A percentile compares a stretch with the other conserved stretches of the same genome.
Conservation (phyloP, 148 eudicot genomes). For the Amaranthus hypochondriacus region DNA sequence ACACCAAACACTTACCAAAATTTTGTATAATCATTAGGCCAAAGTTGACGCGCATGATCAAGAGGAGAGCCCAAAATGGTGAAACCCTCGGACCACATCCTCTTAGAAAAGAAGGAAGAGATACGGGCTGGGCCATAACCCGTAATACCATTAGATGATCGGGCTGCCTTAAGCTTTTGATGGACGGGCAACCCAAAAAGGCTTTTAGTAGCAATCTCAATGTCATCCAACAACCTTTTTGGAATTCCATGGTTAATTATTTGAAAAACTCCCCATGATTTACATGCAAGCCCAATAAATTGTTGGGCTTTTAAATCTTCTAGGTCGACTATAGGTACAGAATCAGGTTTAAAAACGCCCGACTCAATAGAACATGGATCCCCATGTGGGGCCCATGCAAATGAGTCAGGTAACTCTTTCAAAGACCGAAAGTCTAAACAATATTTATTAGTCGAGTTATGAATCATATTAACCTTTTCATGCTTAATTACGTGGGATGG, state of each 20-base stretch:
- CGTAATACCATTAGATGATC: conserved; percentile 36
- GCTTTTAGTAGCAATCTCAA: conserved; percentile 33
- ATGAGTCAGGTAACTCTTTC: conserved; percentile 65
- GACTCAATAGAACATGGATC: background rate
- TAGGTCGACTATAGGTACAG: conserved; percentile 51
- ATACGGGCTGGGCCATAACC: conserved; percentile 77
- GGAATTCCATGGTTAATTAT: conserved; percentile 51
- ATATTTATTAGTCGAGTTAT: conserved; percentile 1
- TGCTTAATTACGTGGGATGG: background rate
- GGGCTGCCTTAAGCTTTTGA: conserved; percentile 67
- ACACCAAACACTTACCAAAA: conserved; percentile 54
- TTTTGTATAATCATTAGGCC: conserved; percentile 58
- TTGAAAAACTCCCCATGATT: conserved; percentile 78
- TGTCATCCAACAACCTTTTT: conserved; percentile 28
- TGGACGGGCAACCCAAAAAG: conserved; percentile 61
- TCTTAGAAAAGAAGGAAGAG: conserved; percentile 62
- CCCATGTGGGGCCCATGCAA: conserved; percentile 41
- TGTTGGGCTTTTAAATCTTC: conserved; percentile 36
- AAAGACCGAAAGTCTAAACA: conserved; percentile 42
- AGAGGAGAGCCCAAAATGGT: conserved; percentile 70
- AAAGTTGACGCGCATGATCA: conserved; percentile 76
- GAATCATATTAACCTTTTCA: background rate
- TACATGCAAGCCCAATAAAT: conserved; percentile 63
- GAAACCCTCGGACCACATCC: conserved; percentile 93
- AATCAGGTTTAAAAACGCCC: background rate